Conservation (phyloP, 371 early-diverging fungal genomes). For the Caulochytrium protostelioides region DNA sequence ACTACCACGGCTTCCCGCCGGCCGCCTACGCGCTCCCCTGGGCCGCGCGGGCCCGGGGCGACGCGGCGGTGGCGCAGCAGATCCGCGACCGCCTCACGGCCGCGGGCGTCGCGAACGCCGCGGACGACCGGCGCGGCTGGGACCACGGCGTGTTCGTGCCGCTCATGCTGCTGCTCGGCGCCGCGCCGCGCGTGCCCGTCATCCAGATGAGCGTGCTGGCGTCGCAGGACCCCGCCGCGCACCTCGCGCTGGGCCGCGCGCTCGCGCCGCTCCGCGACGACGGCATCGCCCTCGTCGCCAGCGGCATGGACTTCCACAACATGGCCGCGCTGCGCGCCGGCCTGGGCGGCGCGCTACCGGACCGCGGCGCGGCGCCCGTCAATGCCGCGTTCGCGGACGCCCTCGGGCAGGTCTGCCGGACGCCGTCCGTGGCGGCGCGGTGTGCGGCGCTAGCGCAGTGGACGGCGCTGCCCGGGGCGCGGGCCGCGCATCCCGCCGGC, state of each 20-base stretch:
- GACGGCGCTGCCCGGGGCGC: slow-evolving; percentile 1
- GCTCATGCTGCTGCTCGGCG: slow-evolving; percentile 7
- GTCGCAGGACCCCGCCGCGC: slow-evolving; percentile 6
- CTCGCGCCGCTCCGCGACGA: slow-evolving; percentile 10
- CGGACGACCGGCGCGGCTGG: slow-evolving; percentile 15
- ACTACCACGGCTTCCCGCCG: slow-evolving; percentile 22
- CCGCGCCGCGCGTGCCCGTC: slow-evolving; percentile 8
- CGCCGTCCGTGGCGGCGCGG: too few relatives aligned
- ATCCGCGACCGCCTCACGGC: too few relatives aligned
- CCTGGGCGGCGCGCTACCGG: slow-evolving; percentile 1
- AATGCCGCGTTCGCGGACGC: neutral
- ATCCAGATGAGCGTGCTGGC: slow-evolving; percentile 8
- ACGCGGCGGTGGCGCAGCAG: too few relatives aligned
- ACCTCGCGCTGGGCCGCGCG: slow-evolving; percentile 8
- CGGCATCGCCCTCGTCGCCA: slow-evolving; percentile 13
- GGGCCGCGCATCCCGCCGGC: slow-evolving; percentile 7
- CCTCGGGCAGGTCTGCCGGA: neutral
- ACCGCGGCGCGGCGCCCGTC: neutral
- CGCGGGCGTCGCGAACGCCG: too few relatives aligned
- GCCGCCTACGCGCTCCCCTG: slow-evolving; percentile 17
- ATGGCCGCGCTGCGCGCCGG: slow-evolving; percentile 2
- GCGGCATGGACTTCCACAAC: slow-evolving; percentile 16
- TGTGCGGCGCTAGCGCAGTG: neutral
- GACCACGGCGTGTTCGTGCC: slow-evolving; percentile 27
- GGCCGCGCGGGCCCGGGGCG: too few relatives aligned